Evolutionary conservation across 371 early-diverging fungal species (phyloP).

Genomic region (Phascolomyces articulosus): DNA sequence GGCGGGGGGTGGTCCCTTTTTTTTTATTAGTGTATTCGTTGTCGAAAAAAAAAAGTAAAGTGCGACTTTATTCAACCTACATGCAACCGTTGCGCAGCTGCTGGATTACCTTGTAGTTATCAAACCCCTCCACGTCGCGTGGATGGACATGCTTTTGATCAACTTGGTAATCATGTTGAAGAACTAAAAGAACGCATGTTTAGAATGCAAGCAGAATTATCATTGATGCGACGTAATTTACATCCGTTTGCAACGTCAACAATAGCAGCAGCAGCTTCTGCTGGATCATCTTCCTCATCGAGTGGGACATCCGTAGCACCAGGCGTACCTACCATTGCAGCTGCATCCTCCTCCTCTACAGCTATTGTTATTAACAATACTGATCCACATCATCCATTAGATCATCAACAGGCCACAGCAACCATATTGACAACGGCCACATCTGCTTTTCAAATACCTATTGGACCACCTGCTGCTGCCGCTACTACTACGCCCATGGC

Average conservation of each 20-base stretch:
- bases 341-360: no score
- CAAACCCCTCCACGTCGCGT: slow-evolving; percentile 58
- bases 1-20: not conserved
- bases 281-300: no score
- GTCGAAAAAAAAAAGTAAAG: slow-evolving; percentile 69
- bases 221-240: slow-evolving; percentile 51
- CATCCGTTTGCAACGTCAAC: slow-evolving; percentile 18
- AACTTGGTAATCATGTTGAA: slow-evolving; percentile 52
- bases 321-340: no score
- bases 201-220: slow-evolving; percentile 49
- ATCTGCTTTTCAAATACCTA: no score
- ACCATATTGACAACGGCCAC: no score
- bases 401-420: no score
- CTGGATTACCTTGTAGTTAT: slow-evolving; percentile 54
- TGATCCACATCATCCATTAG: no score
- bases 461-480: no score
- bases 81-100: slow-evolving; percentile 59
- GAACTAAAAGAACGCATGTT: slow-evolving; percentile 53
- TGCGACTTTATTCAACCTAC: slow-evolving; percentile 69
- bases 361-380: no score
- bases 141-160: slow-evolving; percentile 61
- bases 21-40: slow-evolving; percentile 56
- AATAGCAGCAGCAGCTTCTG: no score
- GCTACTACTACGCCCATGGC: no score
- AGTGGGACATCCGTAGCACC: no score